Evolutionary conservation across 2,329 filamentous ascomycete species (phyloP), one percentile per base, ranked within the genome.

Genomic region (Plectosphaerella cucumerina): DNA sequence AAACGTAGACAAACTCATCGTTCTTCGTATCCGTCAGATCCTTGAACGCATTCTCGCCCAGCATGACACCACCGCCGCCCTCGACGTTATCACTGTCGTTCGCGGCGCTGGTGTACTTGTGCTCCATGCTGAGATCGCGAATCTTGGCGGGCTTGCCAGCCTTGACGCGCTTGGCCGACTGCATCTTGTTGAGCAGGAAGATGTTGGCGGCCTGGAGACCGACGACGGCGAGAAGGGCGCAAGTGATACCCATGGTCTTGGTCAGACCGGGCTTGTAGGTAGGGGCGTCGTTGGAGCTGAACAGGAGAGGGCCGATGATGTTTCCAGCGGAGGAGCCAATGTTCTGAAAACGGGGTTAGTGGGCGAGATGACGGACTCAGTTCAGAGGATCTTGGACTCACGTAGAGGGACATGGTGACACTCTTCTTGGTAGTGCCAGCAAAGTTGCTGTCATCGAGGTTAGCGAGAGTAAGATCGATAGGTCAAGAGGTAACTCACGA

Each of bases 351-450:
- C 23, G 23, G 26, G 9, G 26, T 31, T 8, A 31, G 26, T 31
- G 26, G n/a, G n/a, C n/a, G n/a, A n/a, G n/a, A n/a, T n/a, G n/a
- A n/a, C n/a, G n/a, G n/a, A n/a, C n/a, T n/a, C n/a, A n/a, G n/a
- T n/a, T n/a, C n/a, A n/a, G n/a, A n/a, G n/a, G n/a, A n/a, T n/a
- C n/a, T n/a, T 31, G 8, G 26, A 31, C 26, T 31, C 12, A 31
- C 26, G 70, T 81, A 87, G 1, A 86, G 66, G 0, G 78, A 80
- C 75, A 86, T 83, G 39, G 83, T 75, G 46, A 80, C 73, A 0
- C 81, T 82, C 60, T 85, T 85, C 66, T 89, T 87, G 3, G 84
- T 87, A 15, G 77, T 80, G 8, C 85, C 86, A 0, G 75, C 85
- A 0, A 83, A 87, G 62, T 89, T 89, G 6, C 26, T 31, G 26